Conservation (phyloP, 441 rosid genomes). For the Adansonia madagascariensis region DNA sequence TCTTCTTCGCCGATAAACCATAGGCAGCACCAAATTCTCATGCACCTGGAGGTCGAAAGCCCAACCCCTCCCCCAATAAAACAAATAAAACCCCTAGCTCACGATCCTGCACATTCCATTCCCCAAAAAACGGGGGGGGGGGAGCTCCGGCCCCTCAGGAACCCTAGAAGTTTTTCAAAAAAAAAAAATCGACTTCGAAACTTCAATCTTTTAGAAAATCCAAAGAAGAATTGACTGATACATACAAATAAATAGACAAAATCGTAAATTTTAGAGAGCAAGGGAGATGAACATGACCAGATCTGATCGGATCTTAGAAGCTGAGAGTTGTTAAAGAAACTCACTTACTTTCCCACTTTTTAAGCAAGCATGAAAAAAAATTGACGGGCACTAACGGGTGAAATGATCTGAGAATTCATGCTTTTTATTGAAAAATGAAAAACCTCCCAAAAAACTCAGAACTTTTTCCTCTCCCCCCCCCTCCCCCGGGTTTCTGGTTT, state of each 20-base stretch:
- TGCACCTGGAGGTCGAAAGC: slow-evolving; percentile 41
- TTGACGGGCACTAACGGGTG: not conserved
- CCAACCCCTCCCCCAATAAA: not conserved
- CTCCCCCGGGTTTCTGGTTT: not conserved
- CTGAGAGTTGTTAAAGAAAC: slow-evolving; percentile 14
- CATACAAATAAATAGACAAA: slow-evolving; percentile 9
- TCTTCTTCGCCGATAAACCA: slow-evolving; percentile 60
- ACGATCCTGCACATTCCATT: slow-evolving; percentile 54
- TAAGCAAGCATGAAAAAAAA: not conserved
- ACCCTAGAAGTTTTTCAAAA: slow-evolving; percentile 24
- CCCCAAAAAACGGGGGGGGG: not conserved
- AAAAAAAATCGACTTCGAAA: not conserved
- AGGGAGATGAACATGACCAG: slow-evolving; percentile 28
- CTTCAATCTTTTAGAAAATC: slow-evolving; percentile 23
- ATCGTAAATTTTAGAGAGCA: slow-evolving; percentile 3
- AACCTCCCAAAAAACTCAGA: not conserved
- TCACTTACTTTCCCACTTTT: not conserved
- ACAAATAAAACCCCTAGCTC: slow-evolving; percentile 44
- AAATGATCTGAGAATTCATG: slow-evolving; percentile 2
- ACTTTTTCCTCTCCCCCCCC: not conserved
- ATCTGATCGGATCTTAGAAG: slow-evolving; percentile 49
- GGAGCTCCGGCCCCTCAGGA: not conserved
- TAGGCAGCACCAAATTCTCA: slow-evolving; percentile 81
- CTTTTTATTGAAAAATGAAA: not conserved
- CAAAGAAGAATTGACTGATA: slow-evolving; percentile 30